Base-by-base conservation (phyloP, 208 protist species). In the Tritrichomonas musculus region DNA sequence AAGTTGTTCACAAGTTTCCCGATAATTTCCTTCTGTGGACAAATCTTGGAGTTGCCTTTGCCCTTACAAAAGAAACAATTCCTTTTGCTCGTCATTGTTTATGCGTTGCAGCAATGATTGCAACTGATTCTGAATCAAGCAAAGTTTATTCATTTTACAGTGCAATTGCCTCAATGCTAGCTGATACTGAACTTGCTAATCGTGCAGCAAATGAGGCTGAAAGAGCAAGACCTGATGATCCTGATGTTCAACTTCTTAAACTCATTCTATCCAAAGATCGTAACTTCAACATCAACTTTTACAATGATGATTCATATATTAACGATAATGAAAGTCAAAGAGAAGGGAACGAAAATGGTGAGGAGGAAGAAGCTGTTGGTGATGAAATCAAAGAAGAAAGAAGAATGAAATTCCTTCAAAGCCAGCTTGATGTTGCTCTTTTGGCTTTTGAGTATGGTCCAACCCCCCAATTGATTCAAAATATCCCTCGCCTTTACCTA, bases 141-240 rank as follows among this genome's bases (percentile, higher is more conserved):
- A 27, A 36, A 39, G 33, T 33, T 39, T 88, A 57, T 36, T 1
- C 47, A 11, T 88, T 22, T 50, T 33, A 20, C 41, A 36, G 47
- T 39, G 41, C 41, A 5, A 88, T 88, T 57, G 77, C 77, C 27
- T 20, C 14, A 20, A 14, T 88, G 20, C 53, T 88, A 17, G 27
- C 53, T 55, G 77, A 88, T 57, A 36, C 33, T 5, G 39, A 88
- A 39, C 47, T 88, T 1, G 14, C 39, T 33, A 27, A 88, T 36
- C 44, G 17, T 47, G 41, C 77, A 57, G 57, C 27, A 36, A 57
- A 88, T 50, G 47, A 20, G 0, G 77, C 77, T 13, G 57, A 36
- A 88, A n/a, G 17, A 57, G 53, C 27, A n/a, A 88, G 57, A 20
- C 77, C 77, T 60, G 53, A 88, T 57, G 77, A 88, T 57, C 77